phyloP scores from a whole-genome alignment of 2,329 filamentous ascomycete genomes.

The Celoporthe dispersa region DNA sequence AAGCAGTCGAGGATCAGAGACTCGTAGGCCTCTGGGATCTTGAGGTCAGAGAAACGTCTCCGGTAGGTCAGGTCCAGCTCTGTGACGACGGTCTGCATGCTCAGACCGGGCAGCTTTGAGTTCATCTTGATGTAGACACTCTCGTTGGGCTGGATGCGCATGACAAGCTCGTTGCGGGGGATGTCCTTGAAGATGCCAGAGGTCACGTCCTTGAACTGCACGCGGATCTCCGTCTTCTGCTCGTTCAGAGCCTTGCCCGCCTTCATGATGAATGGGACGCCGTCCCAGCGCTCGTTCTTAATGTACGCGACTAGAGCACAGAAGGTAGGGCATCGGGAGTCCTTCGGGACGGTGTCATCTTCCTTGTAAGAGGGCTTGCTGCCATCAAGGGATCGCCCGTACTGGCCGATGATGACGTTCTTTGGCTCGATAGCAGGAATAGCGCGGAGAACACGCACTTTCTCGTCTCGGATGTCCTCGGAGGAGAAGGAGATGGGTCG shows the following conservation, averaged over 20 bases:
- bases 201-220: slow-evolving; percentile 99
- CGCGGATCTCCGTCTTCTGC: slow-evolving; percentile 99
- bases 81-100: slow-evolving; percentile 99
- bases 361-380: slow-evolving; percentile 98
- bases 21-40: slow-evolving; percentile 99
- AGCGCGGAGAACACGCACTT: slow-evolving; percentile 91
- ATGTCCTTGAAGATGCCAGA: slow-evolving; percentile 99
- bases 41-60: slow-evolving; percentile 96
- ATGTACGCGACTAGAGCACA: slow-evolving; percentile 97
- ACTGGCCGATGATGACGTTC: slow-evolving; percentile 99
- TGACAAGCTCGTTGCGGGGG: slow-evolving; percentile 97
- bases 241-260: slow-evolving; percentile 98
- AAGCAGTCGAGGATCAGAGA: slow-evolving; percentile 95
- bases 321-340: slow-evolving; percentile 97
- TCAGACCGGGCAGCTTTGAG: slow-evolving; percentile 96
- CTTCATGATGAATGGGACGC: slow-evolving; percentile 99
- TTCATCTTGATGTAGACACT: slow-evolving; percentile 99
- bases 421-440: slow-evolving; percentile 97
- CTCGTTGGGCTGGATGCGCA: slow-evolving; percentile 99
- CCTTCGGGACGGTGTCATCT: slow-evolving; percentile 96
- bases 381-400: slow-evolving; percentile 93
- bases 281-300: slow-evolving; percentile 99
- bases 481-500: slow-evolving; percentile 96
- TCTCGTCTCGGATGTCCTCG: slow-evolving; percentile 98
- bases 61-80: slow-evolving; percentile 98